phyloP scores from a whole-genome alignment of 345 rosid species.

The Populus ilicifolia region DNA sequence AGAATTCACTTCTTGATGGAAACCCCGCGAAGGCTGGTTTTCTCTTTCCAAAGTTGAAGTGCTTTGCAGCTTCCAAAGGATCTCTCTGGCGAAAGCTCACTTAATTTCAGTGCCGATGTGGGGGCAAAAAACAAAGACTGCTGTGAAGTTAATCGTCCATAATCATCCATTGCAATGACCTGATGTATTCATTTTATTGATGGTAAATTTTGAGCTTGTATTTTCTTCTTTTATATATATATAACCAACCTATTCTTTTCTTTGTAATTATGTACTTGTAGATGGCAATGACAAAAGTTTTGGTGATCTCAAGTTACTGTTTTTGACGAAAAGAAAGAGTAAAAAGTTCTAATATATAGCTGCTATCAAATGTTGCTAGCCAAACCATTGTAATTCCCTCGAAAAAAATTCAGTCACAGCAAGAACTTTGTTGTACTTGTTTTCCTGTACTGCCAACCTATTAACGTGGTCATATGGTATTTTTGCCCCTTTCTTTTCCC shows the following conservation, averaged over 20 bases:
- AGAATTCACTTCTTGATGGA: slow-evolving; percentile 78
- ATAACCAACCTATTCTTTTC: neutral
- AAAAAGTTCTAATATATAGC: too few species aligned
- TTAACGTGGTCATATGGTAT: neutral
- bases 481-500: neutral
- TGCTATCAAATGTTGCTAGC: too few species aligned
- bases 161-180: neutral
- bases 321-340: too few species aligned
- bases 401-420: neutral
- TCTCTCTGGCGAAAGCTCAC: slow-evolving; percentile 62
- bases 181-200: neutral
- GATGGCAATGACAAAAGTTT: too few species aligned
- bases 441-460: neutral
- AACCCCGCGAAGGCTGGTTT: slow-evolving; percentile 83
- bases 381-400: too few species aligned
- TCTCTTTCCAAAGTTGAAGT: slow-evolving; percentile 79
- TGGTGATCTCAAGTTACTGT: too few species aligned
- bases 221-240: neutral
- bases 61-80: slow-evolving; percentile 62
- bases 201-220: neutral
- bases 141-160: neutral
- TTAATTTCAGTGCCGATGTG: neutral
- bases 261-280: too few species aligned
- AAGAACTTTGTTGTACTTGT: neutral
- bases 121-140: neutral